Evolutionary conservation across 176 grass and related monocot genomes (phyloP), one percentile per base, ranked within the genome.

Genomic region (Ananas comosus): DNA sequence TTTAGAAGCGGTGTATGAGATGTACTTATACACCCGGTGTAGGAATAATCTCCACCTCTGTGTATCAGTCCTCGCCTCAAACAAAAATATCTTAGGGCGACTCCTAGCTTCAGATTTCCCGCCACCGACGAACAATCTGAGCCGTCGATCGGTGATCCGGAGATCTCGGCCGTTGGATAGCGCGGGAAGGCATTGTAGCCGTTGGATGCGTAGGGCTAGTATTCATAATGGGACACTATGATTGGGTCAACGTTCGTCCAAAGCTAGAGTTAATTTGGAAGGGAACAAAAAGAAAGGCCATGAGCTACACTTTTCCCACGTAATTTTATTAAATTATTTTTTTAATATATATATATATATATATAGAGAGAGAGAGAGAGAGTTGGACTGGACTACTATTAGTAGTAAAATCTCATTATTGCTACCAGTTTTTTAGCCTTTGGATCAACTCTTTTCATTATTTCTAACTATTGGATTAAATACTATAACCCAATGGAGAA

Each of bases 91-190:
- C 63, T 68, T n/a, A 61, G 54, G 49, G 22, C 77, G 48, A 53
- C 48, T 68, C 27, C 65, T 52, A 68, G 9, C 51, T 74, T 52
- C 48, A 56, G 25, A 48, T 73, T 80, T 80, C 78, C 78, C 78
- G 78, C 78, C 70, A 74, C 13, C 0, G 33, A 57, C 5, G 11
- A 68, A 57, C n/a, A 63, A 80, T 80, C 16, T 48, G 6, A 53
- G 51, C 28, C 64, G 79, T 81, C 13, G 28, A 80, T 73, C 13
- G 9, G 14, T 4, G 4, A 58, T 1, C 3, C 6, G 3, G 8
- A 8, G 24, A 13, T 64, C 49, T 0, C 51, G 1, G 16, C 68
- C 18, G 51, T 50, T 27, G n/a, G 69, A 64, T 72, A 51, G 48
- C 53, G 77, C 61, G 77, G 57, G 68, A 54, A 73, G 21, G 18